Evolutionary conservation across 495 filamentous ascomycete species (phyloP).

Genomic region (Letharia columbiana): DNA sequence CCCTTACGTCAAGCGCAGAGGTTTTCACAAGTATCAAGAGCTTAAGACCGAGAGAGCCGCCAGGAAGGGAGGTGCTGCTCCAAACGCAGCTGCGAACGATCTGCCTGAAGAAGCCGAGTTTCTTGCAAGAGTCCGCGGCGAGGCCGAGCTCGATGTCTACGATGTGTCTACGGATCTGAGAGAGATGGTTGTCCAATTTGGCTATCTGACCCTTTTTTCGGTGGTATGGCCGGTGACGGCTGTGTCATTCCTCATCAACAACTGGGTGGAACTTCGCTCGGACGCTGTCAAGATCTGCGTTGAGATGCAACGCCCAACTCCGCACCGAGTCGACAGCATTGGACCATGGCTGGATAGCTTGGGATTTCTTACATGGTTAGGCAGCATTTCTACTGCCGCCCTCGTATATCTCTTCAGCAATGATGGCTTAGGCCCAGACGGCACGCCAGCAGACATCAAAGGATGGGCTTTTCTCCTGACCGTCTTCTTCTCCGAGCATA

Average conservation of each 20-base stretch:
- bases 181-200: conserved; percentile 94
- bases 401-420: conserved; percentile 82
- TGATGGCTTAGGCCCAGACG: conserved; percentile 46
- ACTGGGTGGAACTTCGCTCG: conserved; percentile 90
- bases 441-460: conserved; percentile 57
- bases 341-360: conserved; percentile 88
- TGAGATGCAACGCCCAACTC: conserved; percentile 80
- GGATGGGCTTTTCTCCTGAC: conserved; percentile 77
- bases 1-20: conserved; percentile 66
- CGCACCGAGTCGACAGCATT: conserved; percentile 82
- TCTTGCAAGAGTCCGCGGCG: conserved; percentile 68
- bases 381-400: conserved; percentile 74
- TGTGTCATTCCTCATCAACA: conserved; percentile 84
- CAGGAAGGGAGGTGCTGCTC: conserved; percentile 35
- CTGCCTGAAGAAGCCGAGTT: conserved; percentile 67
- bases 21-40: conserved; percentile 57
- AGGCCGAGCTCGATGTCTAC: conserved; percentile 79
- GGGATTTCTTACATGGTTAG: conserved; percentile 84
- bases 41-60: conserved; percentile 50
- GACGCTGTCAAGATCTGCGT: conserved; percentile 93
- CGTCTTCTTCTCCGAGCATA: conserved; percentile 79
- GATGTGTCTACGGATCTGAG: conserved; percentile 81
- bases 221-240: conserved; percentile 87
- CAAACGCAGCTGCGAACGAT: conserved; percentile 41
- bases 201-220: conserved; percentile 89